Evolutionary conservation across 2,329 filamentous ascomycete species (phyloP).

Genomic region (Arthrobotrys sphaeroides): DNA sequence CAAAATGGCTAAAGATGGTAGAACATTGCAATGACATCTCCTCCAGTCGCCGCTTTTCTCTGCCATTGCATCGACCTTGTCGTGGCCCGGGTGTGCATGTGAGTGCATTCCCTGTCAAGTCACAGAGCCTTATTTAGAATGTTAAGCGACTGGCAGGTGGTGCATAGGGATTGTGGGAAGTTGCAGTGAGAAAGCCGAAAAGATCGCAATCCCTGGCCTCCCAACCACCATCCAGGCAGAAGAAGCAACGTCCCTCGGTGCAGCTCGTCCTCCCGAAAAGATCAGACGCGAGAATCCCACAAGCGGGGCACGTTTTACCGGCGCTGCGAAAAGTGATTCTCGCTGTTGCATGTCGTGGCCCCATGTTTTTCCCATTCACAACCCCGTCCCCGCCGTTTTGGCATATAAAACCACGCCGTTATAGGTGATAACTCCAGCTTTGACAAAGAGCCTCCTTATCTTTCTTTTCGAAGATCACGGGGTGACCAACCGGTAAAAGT

Average conservation of each 20-base stretch:
- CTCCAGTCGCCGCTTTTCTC: constrained; percentile 33
- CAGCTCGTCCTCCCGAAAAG: constrained; percentile 33
- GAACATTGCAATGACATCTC: constrained; percentile 34
- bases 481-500: constrained; percentile 21
- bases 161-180: constrained; percentile 53
- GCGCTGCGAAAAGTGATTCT: constrained; percentile 17
- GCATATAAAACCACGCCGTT: background rate
- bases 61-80: constrained; percentile 32
- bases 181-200: constrained; percentile 52
- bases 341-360: constrained; percentile 7
- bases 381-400: constrained; percentile 15
- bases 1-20: constrained; percentile 54
- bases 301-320: constrained; percentile 51
- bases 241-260: constrained; percentile 30
- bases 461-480: constrained; percentile 19
- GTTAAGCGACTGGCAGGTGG: constrained; percentile 51
- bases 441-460: constrained; percentile 15
- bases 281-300: constrained; percentile 40
- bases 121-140: constrained; percentile 54
- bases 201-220: constrained; percentile 30
- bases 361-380: background rate
- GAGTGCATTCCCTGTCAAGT: constrained; percentile 54
- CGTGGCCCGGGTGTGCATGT: constrained; percentile 48
- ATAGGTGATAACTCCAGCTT: constrained; percentile 12
- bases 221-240: constrained; percentile 11